Percentiles rank a stretch among this genome's conserved stretches.
phyloP scores from a whole-genome alignment of 805 yeast genomes.

The Metschnikowia anglica region DNA sequence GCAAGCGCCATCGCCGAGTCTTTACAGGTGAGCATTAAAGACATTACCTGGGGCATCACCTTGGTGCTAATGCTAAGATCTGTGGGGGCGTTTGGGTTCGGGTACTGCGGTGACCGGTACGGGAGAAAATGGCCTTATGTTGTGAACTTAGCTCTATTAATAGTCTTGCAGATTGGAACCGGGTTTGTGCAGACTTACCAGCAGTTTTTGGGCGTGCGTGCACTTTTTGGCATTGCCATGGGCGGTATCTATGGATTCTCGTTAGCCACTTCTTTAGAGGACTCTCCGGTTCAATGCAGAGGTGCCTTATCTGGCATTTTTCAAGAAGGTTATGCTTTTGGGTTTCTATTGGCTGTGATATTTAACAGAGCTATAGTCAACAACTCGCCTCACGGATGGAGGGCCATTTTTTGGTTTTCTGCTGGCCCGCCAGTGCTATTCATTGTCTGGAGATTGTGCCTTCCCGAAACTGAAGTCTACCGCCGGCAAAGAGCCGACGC shows the following conservation, averaged over 20 bases:
- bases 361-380: constrained; percentile 58
- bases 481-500: constrained; percentile 21
- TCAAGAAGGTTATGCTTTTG: constrained; percentile 80
- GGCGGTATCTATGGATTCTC: constrained; percentile 70
- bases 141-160: constrained; percentile 45
- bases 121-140: constrained; percentile 63
- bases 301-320: constrained; percentile 66
- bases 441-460: constrained; percentile 52
- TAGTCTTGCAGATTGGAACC: constrained; percentile 58
- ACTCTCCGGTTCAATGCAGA: constrained; percentile 55
- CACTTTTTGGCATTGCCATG: constrained; percentile 66
- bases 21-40: constrained; percentile 46
- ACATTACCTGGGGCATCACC: constrained; percentile 69
- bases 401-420: constrained; percentile 66
- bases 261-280: constrained; percentile 66
- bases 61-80: constrained; percentile 67
- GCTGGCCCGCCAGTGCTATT: constrained; percentile 66
- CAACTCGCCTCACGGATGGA: constrained; percentile 56
- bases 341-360: constrained; percentile 62
- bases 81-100: constrained; percentile 63
- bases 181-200: constrained; percentile 57
- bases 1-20: constrained; percentile 46
- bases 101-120: constrained; percentile 56
- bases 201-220: constrained; percentile 62
- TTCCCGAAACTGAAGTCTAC: constrained; percentile 62